These are phyloP conservation scores for Tetrapisispora iriomotensis DNA, from an alignment of 805 yeast species.

Conservation along the genomic window DNA sequence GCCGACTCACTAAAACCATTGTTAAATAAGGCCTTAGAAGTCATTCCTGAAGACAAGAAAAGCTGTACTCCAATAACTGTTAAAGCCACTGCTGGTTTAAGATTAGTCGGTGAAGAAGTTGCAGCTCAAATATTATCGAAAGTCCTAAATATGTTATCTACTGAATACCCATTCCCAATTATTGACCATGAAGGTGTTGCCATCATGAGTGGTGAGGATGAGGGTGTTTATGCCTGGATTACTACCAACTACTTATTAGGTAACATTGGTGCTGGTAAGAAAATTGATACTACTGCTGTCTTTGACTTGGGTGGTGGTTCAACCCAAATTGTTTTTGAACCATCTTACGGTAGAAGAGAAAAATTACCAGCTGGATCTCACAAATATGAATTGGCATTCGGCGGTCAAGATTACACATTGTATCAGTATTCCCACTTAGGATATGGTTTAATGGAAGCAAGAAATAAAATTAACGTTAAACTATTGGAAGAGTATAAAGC, in stretches of 20 bases:
- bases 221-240: conserved; percentile 98
- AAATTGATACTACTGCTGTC: conserved; percentile 86
- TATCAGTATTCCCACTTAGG: conserved; percentile 95
- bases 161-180: conserved; percentile 84
- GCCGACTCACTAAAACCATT: conserved; percentile 84
- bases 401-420: conserved; percentile 65
- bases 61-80: conserved; percentile 90
- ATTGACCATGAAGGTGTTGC: conserved; percentile 79
- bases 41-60: conserved; percentile 65
- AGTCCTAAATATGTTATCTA: conserved; percentile 66
- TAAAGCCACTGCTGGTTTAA: conserved; percentile 95
- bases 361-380: conserved; percentile 79
- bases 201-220: conserved; percentile 93
- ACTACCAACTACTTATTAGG: conserved; percentile 90
- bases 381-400: conserved; percentile 70
- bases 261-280: conserved; percentile 70
- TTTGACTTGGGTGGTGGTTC: conserved; percentile 98
- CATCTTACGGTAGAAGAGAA: conserved; percentile 54
- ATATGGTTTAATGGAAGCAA: conserved; percentile 90
- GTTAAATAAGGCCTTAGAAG: conserved; percentile 60
- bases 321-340: conserved; percentile 97
- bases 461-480: conserved; percentile 64
- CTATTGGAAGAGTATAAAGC: conserved; percentile 46
- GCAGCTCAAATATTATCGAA: conserved; percentile 62
- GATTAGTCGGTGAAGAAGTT: conserved; percentile 71